Conservation (phyloP, 176 grass and related monocot species). For the sorghum (Sorghum bicolor) region Sorghum_bicolor_NCBIv3 NC_012870.2:74264001-74264500, state of each 20-base stretch:
- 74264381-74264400: not conserved
- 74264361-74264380: conserved; percentile 50
- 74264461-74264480: not conserved
- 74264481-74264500: not conserved
- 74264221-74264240: not conserved
- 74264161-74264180: conserved; percentile 31
- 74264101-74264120: conserved; percentile 30
- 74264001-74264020: conserved; percentile 22
- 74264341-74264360: conserved; percentile 52
- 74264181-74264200: conserved; percentile 33
- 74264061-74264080: conserved; percentile 44
- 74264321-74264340: conserved; percentile 38
- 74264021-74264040: conserved; percentile 43
- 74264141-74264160: conserved; percentile 38
- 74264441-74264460: not conserved
- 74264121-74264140: conserved; percentile 27
- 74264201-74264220: conserved; percentile 31
- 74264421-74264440: not conserved
- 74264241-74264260: not conserved
- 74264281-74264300: not conserved
- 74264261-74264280: not conserved
- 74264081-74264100: conserved; percentile 27
- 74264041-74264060: conserved; percentile 23
- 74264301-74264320: conserved; percentile 32
- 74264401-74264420: not conserved